A percentile compares a stretch with the other conserved stretches of the same genome.
Evolutionary conservation across 169 alveolate genomes (phyloP).

Genomic region (Plasmodium knowlesi): DNA sequence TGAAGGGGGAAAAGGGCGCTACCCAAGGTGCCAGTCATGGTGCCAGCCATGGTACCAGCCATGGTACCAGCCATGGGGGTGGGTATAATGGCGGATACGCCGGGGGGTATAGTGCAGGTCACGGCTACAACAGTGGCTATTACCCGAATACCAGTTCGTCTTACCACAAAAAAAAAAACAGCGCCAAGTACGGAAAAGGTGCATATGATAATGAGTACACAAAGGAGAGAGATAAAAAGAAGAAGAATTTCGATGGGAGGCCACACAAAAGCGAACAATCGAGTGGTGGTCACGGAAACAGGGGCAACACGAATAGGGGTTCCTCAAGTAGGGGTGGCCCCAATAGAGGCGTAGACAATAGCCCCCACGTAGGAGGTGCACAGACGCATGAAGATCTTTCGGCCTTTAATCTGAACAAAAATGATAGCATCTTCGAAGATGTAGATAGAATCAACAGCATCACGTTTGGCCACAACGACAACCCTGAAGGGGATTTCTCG

Average conservation of each 20-base stretch:
- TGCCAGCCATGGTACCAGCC: background rate
- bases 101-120: background rate
- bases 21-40: background rate
- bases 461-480: constrained; percentile 53
- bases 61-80: constrained; percentile 1
- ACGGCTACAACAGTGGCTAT: constrained; percentile 14
- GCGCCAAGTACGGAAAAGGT: constrained; percentile 9
- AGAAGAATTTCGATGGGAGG: background rate
- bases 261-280: background rate
- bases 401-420: background rate
- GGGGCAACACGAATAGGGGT: background rate
- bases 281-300: background rate
- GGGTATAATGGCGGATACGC: background rate
- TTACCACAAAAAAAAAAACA: constrained; percentile 23
- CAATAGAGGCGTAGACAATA: background rate
- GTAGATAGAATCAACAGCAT: constrained; percentile 64
- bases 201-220: constrained; percentile 42
- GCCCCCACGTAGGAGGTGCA: background rate
- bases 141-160: constrained; percentile 1
- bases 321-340: background rate
- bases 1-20: constrained; percentile 31
- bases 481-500: constrained; percentile 41
- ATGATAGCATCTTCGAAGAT: constrained; percentile 55
- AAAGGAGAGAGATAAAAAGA: constrained; percentile 13
- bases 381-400: background rate